Evolutionary conservation across 257 asterid species (phyloP).

Genomic region (Solanum chmielewskii): DNA sequence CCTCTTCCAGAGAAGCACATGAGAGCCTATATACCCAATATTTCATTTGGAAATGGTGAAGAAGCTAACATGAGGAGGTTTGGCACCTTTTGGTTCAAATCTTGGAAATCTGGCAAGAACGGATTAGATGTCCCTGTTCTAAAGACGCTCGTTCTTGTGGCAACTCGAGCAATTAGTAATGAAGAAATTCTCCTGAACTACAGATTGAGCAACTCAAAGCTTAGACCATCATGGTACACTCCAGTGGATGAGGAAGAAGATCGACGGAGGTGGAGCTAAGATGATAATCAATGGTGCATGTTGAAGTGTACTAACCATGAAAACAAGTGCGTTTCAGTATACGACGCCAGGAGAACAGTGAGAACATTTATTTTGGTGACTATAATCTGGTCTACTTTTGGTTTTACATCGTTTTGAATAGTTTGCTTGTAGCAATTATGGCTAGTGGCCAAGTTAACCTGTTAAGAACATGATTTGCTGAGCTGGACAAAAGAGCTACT

Average conservation of each 20-base stretch:
- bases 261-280: constrained; percentile 78
- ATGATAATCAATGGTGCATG: neutral
- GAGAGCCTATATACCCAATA: constrained; percentile 73
- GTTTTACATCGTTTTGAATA: neutral
- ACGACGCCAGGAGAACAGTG: neutral
- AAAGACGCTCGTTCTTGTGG: constrained; percentile 66
- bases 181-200: constrained; percentile 82
- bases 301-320: neutral
- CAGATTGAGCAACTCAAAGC: constrained; percentile 81
- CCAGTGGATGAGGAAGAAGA: constrained; percentile 96
- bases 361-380: neutral
- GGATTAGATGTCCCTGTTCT: constrained; percentile 32
- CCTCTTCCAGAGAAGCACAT: constrained; percentile 52
- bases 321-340: neutral
- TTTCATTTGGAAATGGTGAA: constrained; percentile 57
- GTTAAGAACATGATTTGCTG: neutral
- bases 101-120: constrained; percentile 35
- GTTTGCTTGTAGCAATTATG: neutral
- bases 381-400: neutral
- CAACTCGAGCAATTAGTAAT: constrained; percentile 50
- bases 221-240: constrained; percentile 76
- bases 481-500: neutral
- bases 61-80: constrained; percentile 63
- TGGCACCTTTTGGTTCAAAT: constrained; percentile 92
- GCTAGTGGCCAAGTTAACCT: neutral